Evolutionary conservation across 163 green algal species (phyloP).

Genomic region (Scenedesmus sp.): DNA sequence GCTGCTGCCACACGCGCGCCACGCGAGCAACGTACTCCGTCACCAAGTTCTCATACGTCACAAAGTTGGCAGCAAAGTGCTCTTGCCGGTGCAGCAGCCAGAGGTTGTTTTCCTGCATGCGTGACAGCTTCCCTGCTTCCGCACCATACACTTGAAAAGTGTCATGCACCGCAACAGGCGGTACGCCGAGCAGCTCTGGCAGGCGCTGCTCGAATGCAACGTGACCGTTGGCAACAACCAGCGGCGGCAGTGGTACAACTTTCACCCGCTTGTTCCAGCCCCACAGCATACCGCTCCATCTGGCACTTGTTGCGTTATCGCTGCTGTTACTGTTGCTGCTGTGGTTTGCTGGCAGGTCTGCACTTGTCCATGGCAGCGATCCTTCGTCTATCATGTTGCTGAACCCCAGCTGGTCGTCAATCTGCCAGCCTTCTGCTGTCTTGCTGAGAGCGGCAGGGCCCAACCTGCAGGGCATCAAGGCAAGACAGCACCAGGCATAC

Average conservation of each 20-base stretch:
- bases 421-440: neutral
- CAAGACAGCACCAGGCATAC: neutral
- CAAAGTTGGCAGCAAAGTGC: neutral
- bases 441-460: neutral
- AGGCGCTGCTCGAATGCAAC: slow-evolving; percentile 30
- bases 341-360: neutral
- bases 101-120: neutral
- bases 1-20: slow-evolving; percentile 4
- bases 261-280: neutral
- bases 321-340: neutral
- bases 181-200: neutral
- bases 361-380: slow-evolving; percentile 8
- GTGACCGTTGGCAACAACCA: slow-evolving; percentile 24
- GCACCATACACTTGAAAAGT: slow-evolving; percentile 19
- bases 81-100: slow-evolving; percentile 13
- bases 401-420: slow-evolving; percentile 37
- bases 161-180: slow-evolving; percentile 5
- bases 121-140: slow-evolving; percentile 10
- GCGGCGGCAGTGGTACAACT: neutral
- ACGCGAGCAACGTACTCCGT: neutral
- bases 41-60: slow-evolving; percentile 29
- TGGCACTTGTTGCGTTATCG: neutral
- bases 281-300: neutral
- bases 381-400: neutral
- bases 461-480: neutral